phyloP scores from a whole-genome alignment of 805 yeast genomes.

The Candida multigemmis region DNA sequence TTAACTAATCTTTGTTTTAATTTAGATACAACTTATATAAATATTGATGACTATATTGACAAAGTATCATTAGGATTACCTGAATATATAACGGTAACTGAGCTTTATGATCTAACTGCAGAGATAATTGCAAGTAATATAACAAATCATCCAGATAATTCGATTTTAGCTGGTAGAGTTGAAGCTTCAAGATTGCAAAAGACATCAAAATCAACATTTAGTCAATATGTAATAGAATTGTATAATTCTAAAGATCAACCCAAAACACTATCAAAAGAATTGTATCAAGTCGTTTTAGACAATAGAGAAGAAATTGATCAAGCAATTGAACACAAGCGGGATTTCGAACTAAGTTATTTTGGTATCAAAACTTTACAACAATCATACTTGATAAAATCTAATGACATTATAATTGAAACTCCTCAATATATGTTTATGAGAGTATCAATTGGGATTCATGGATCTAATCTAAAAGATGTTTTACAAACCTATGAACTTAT shows the following conservation, averaged over 20 bases:
- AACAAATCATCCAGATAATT: conserved; percentile 24
- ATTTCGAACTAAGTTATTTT: conserved; percentile 70
- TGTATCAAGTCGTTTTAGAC: conserved; percentile 52
- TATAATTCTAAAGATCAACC: conserved; percentile 23
- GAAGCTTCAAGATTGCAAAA: conserved; percentile 20
- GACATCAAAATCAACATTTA: conserved; percentile 10
- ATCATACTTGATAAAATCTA: conserved; percentile 63
- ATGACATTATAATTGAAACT: conserved; percentile 63
- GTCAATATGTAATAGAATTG: conserved; percentile 13
- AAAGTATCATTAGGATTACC: conserved; percentile 12
- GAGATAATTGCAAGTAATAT: conserved; percentile 26
- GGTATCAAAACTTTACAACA: conserved; percentile 90
- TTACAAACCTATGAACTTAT: conserved; percentile 79
- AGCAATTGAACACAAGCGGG: conserved; percentile 71
- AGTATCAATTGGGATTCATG: conserved; percentile 88
- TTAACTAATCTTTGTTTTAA: conserved; percentile 6
- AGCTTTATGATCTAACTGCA: conserved; percentile 18
- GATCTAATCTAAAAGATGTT: conserved; percentile 51
- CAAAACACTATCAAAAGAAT: conserved; percentile 48
- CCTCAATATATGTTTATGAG: conserved; percentile 89
- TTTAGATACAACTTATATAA: conserved; percentile 6
- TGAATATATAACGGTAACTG: conserved; percentile 6
- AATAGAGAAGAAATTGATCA: conserved; percentile 61
- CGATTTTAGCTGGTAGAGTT: conserved; percentile 27
- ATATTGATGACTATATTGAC: conserved; percentile 8